phyloP scores from a whole-genome alignment of 371 early-diverging fungal genomes.

The Apophysomyces elegans region DNA sequence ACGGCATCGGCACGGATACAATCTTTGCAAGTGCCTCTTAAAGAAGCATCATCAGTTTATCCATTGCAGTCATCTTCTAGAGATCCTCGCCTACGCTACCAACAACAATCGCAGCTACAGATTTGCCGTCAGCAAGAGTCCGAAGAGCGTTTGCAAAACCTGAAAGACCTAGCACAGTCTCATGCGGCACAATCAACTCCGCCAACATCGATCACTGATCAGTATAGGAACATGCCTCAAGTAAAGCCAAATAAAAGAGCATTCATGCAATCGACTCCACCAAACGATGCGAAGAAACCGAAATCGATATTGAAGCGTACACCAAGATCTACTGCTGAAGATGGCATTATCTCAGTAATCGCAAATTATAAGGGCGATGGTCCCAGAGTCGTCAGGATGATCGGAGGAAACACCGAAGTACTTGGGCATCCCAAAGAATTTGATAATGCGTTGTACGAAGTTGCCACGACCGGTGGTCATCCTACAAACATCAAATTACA shows the following conservation, averaged over 20 bases:
- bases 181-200: neutral
- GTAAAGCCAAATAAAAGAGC: neutral
- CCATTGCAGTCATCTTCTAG: neutral
- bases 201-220: neutral
- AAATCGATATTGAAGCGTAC: neutral
- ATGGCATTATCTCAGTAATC: neutral
- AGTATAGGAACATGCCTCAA: neutral
- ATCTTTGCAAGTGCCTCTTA: neutral
- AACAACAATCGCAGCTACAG: neutral
- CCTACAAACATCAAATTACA: neutral
- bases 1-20: neutral
- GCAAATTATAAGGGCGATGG: neutral
- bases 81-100: neutral
- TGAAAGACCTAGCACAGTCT: neutral
- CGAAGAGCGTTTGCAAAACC: neutral
- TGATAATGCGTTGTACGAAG: neutral
- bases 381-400: neutral
- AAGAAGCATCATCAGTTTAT: neutral
- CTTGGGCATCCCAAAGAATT: slow-evolving; percentile 1
- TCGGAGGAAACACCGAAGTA: neutral
- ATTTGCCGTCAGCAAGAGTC: neutral
- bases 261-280: neutral
- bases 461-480: neutral
- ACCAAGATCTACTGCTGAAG: neutral
- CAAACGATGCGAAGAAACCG: neutral